Percentiles rank a stretch among this genome's conserved stretches.
Evolutionary conservation across 805 yeast species (phyloP).

Genomic region (Grigorovia yakushimaensis): DNA sequence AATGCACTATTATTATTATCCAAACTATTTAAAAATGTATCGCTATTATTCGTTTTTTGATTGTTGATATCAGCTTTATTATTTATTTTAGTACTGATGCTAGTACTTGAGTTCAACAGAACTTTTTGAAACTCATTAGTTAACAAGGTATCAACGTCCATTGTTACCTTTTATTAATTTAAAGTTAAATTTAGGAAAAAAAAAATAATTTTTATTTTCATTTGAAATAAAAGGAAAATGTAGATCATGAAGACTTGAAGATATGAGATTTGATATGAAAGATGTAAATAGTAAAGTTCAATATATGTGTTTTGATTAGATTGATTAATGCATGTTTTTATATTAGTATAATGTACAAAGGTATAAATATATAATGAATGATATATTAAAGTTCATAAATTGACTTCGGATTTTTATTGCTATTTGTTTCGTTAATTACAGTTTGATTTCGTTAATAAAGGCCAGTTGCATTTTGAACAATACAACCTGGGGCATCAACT

Average conservation of each 20-base stretch:
- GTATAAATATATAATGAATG: no score
- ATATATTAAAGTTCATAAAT: no score
- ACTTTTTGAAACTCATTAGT: constrained; percentile 26
- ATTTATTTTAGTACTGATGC: constrained; percentile 1
- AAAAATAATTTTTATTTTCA: no score
- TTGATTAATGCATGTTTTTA: background rate
- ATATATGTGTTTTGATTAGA: background rate
- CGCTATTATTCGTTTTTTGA: background rate
- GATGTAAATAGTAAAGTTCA: background rate
- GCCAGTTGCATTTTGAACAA: constrained; percentile 37
- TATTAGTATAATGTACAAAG: background rate
- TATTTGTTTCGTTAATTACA: background rate
- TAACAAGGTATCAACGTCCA: constrained; percentile 6
- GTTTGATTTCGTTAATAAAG: constrained; percentile 12
- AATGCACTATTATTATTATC: background rate
- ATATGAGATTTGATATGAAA: background rate
- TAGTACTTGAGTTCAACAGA: constrained; percentile 14
- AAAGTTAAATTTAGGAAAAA: background rate
- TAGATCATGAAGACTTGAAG: background rate
- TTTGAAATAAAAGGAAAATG: no score
- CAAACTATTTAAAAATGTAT: background rate
- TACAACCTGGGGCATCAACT: constrained; percentile 48
- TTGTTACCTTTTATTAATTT: background rate
- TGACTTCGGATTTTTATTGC: no score
- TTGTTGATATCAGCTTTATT: background rate